Percentiles rank a stretch among this genome's conserved stretches.
These are phyloP conservation scores for Solanum neorickii DNA, from an alignment of 257 asterid genomes.

Conservation along the genomic window DNA sequence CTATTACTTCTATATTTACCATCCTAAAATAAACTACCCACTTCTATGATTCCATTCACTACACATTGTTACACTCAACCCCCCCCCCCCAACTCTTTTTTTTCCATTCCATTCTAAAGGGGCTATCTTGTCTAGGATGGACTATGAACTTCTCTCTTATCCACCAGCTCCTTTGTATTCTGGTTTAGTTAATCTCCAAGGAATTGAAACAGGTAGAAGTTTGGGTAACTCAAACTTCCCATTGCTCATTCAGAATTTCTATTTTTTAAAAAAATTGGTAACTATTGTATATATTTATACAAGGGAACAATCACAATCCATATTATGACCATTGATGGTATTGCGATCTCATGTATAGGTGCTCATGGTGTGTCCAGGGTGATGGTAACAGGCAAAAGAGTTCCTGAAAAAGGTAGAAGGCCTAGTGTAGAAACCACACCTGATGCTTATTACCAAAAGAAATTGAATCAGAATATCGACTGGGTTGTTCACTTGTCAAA, in stretches of 20 bases:
- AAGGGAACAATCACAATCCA: neutral
- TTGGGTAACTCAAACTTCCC: neutral
- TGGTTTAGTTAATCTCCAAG: neutral
- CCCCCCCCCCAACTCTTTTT: neutral
- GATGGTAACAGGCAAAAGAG: neutral
- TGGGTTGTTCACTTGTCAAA: slow-evolving; percentile 53
- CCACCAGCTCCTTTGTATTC: neutral
- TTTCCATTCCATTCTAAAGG: neutral
- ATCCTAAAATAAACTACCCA: neutral
- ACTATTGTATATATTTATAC: neutral
- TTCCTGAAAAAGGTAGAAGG: neutral
- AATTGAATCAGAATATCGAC: slow-evolving; percentile 57
- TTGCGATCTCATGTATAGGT: neutral
- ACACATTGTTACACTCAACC: neutral
- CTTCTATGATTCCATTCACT: neutral
- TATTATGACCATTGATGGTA: neutral
- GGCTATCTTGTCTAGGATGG: neutral
- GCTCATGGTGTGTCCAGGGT: neutral
- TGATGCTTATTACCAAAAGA: slow-evolving; percentile 63
- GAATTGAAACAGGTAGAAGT: neutral
- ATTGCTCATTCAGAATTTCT: neutral
- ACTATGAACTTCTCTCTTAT: neutral
- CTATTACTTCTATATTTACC: neutral
- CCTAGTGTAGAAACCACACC: slow-evolving; percentile 28
- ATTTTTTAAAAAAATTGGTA: neutral